These are phyloP conservation scores for Eutrema salsugineum DNA, from an alignment of 441 rosid genomes.

Conservation along the genomic window DNA sequence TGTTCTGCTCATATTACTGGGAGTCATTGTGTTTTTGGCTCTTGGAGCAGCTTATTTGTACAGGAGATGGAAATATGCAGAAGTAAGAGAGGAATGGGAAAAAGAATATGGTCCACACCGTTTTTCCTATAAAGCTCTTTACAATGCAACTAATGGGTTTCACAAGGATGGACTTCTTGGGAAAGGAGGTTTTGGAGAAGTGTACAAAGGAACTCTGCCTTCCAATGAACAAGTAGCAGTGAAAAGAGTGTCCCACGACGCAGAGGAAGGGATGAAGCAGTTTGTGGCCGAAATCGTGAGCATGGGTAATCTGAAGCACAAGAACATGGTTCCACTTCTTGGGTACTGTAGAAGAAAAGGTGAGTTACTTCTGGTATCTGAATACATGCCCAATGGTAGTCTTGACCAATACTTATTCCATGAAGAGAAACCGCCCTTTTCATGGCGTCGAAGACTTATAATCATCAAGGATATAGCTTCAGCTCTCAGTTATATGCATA, in stretches of 20 bases:
- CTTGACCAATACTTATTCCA: slow-evolving; percentile 33
- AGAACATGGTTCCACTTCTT: slow-evolving; percentile 37
- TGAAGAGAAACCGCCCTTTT: neutral
- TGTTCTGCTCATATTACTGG: slow-evolving; percentile 6
- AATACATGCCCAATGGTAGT: slow-evolving; percentile 39
- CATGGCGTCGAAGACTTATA: slow-evolving; percentile 29
- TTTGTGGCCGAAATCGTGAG: slow-evolving; percentile 36
- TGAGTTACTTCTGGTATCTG: slow-evolving; percentile 33
- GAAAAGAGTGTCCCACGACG: slow-evolving; percentile 32
- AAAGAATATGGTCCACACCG: slow-evolving; percentile 37
- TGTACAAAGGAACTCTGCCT: slow-evolving; percentile 33
- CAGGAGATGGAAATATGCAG: slow-evolving; percentile 32
- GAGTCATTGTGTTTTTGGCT: neutral
- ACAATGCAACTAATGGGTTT: slow-evolving; percentile 34
- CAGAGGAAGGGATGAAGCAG: slow-evolving; percentile 37
- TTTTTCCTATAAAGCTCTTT: slow-evolving; percentile 29
- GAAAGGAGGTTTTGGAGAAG: slow-evolving; percentile 37
- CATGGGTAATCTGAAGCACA: slow-evolving; percentile 34
- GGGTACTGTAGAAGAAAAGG: slow-evolving; percentile 40
- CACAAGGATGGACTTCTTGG: slow-evolving; percentile 30
- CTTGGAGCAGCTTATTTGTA: slow-evolving; percentile 17
- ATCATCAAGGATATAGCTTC: slow-evolving; percentile 31
- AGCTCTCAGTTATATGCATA: slow-evolving; percentile 25
- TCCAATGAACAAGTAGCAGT: slow-evolving; percentile 29
- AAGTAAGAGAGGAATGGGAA: slow-evolving; percentile 54